phyloP scores from a whole-genome alignment of 129 eudicot genomes.

The sunflower (Helianthus annuus) region HanXRQr2.0-SUNRISE NC_035446.2:39071051-39071550 shows the following conservation, averaged over 20 bases:
- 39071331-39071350: neutral
- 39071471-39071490: neutral
- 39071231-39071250: conserved; percentile 2
- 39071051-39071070: neutral
- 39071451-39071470: too few species aligned
- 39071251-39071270: neutral
- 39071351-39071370: neutral
- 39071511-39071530: too few species aligned
- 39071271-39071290: conserved; percentile 13
- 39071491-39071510: too few species aligned
- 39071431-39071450: neutral
- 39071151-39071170: neutral
- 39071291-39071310: neutral
- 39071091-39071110: conserved; percentile 1
- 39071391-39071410: neutral
- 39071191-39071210: neutral
- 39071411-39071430: neutral
- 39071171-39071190: conserved; percentile 5
- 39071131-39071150: neutral
- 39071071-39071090: neutral
- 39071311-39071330: neutral
- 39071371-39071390: neutral
- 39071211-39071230: neutral
- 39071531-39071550: too few species aligned
- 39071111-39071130: conserved; percentile 3